Evolutionary conservation across 768 basidiomycete genomes (phyloP).

Genomic region (Pleurotus platypus): DNA sequence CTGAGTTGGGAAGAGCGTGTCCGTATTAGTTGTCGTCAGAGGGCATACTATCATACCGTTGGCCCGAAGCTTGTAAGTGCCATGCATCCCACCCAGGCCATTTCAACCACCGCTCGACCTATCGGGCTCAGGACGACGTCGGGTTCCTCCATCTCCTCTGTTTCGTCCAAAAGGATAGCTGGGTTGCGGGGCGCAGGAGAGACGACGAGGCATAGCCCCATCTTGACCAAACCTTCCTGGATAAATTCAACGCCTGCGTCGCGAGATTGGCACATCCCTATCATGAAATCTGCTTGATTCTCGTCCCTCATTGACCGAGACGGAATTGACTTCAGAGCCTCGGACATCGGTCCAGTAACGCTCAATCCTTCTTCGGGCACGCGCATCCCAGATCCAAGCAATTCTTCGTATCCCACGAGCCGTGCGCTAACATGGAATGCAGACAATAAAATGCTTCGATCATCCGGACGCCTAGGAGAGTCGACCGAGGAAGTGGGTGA

Average conservation of each 20-base stretch:
- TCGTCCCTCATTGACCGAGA: constrained; percentile 31
- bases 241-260: constrained; percentile 73
- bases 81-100: constrained; percentile 52
- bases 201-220: constrained; percentile 58
- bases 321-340: constrained; percentile 46
- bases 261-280: constrained; percentile 61
- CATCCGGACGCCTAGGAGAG: constrained; percentile 27
- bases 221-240: constrained; percentile 72
- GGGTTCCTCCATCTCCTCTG: constrained; percentile 34
- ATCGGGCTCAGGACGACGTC: constrained; percentile 46
- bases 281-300: constrained; percentile 39
- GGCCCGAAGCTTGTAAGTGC: constrained; percentile 49
- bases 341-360: constrained; percentile 56
- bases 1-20: not conserved
- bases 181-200: constrained; percentile 17
- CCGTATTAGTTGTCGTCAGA: not conserved
- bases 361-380: constrained; percentile 70
- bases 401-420: constrained; percentile 66
- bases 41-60: not conserved
- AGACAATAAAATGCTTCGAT: constrained; percentile 49
- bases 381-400: constrained; percentile 70
- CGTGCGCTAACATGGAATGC: constrained; percentile 75
- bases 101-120: constrained; percentile 51
- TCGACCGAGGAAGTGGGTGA: constrained; percentile 32
- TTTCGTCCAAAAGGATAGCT: constrained; percentile 11